Base-by-base conservation (phyloP, 2,329 filamentous ascomycete genomes). In the Ophiostoma sp. region DNA sequence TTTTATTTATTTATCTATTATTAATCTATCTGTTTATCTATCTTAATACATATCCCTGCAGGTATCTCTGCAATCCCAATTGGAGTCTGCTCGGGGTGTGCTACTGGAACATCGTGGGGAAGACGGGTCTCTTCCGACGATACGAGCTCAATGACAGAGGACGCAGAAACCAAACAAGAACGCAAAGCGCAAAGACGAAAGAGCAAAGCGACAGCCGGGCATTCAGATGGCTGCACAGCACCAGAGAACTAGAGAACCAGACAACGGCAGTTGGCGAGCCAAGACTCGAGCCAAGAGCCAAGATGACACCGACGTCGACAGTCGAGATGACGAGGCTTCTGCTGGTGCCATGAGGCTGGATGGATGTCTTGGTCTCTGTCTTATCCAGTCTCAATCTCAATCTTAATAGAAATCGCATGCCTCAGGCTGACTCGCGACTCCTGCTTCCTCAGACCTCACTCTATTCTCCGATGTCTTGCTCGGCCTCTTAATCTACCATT, bases 81-180 rank as follows among this genome's bases (percentile, higher is more conserved):
- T 4, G 52, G 52, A 62, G 27, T 35, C 4, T 33, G 27, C 57
- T 62, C 27, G 57, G 57, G 23, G 57, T 70, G 65, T 67, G 52
- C 52, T 70, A 70, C 69, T 70, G 69, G 69, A 70, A 35, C 35
- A 15, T 67, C 64, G 27, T 70, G 69, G 69, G 68, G 52, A 70
- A 60, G 48, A 69, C 48, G 33, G 48, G 33, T 20, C 10, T 23
- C 31, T 64, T 11, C 60, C 60, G 33, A n/a, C 33, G 7, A 20
- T 36, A n/a, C 60, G 60, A 64, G 6, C 60, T 0, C 48, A 11
- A 57, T 48, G 44, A 31, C 44, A 48, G 52, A 57, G 17, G 4
- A 52, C 13, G 44, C 5, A 52, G 44, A 27, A 35, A 33, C 8
- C 57, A 15, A 20, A 27, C 8, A 27, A 54, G 52, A 31, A 3